These are phyloP conservation scores for Russula compacta DNA, from an alignment of 768 basidiomycete species.

Conservation along the genomic window DNA sequence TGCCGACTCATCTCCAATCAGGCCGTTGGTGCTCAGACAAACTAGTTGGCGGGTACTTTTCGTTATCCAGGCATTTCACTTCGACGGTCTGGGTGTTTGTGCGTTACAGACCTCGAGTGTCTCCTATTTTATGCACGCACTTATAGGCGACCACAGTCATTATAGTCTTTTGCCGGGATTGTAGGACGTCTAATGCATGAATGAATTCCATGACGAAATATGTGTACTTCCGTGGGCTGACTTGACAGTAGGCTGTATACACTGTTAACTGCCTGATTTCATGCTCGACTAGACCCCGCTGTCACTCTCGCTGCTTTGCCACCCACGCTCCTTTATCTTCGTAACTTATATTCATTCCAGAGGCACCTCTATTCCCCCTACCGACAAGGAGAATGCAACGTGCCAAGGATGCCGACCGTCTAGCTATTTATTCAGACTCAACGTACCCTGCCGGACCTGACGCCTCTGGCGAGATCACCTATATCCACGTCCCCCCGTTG, in stretches of 20 bases:
- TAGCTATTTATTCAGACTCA: constrained; percentile 5
- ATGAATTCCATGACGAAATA: constrained; percentile 16
- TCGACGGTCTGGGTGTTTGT: not conserved
- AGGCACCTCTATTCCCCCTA: not conserved
- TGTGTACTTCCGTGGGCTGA: constrained; percentile 11
- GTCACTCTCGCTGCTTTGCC: not conserved
- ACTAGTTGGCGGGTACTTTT: constrained; percentile 8
- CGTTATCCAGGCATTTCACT: not conserved
- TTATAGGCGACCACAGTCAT: constrained; percentile 6
- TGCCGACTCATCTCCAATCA: not conserved
- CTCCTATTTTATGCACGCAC: constrained; percentile 15
- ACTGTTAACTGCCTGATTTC: not conserved
- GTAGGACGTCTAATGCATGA: constrained; percentile 7
- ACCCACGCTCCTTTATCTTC: not conserved
- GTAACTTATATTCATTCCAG: not conserved
- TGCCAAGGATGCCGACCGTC: not conserved
- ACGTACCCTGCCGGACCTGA: constrained; percentile 13
- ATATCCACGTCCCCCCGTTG: constrained; percentile 8
- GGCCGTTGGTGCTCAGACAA: constrained; percentile 21
- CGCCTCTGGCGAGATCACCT: constrained; percentile 1
- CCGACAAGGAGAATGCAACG: constrained; percentile 1
- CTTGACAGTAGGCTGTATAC: not conserved
- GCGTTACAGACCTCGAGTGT: constrained; percentile 7
- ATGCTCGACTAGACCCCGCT: not conserved
- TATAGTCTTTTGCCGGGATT: not conserved